Percentiles rank a stretch among this genome's conserved stretches.
phyloP scores from a whole-genome alignment of 768 basidiomycete genomes.

The Suillus hirtellus region DNA sequence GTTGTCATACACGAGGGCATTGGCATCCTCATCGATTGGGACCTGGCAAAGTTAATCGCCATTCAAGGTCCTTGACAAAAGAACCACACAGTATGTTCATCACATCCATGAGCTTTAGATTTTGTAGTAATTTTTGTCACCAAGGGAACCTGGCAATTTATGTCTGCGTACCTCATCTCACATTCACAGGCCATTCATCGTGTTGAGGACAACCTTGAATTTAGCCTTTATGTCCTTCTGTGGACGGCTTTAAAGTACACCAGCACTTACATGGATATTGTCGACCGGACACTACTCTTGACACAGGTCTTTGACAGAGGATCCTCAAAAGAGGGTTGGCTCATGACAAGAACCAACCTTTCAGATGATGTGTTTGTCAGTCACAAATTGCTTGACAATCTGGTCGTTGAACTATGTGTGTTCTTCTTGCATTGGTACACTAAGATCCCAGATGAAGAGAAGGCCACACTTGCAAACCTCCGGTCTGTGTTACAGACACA shows the following conservation, averaged over 20 bases:
- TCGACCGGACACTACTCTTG: neutral
- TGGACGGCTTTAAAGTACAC: slow-evolving; percentile 2
- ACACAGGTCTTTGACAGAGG: neutral
- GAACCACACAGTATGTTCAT: no score
- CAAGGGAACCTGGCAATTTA: slow-evolving; percentile 12
- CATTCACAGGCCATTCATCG: neutral
- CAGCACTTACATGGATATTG: neutral
- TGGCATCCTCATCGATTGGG: no score
- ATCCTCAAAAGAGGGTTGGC: neutral
- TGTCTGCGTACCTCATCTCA: neutral
- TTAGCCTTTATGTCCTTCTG: slow-evolving; percentile 6
- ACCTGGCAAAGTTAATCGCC: no score
- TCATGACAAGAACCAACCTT: neutral
- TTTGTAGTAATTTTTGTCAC: neutral
- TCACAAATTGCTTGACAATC: neutral
- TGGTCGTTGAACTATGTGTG: neutral
- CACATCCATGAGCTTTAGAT: no score
- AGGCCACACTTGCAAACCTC: neutral
- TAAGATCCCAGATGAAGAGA: neutral
- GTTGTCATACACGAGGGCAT: neutral
- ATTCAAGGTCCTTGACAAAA: no score
- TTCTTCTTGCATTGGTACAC: neutral
- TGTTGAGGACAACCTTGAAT: slow-evolving; percentile 9
- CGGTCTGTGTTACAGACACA: neutral
- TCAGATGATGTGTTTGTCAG: neutral